Conservation (phyloP, 1,284 basidiomycete species). For the Pseudozyma flocculosa region DNA sequence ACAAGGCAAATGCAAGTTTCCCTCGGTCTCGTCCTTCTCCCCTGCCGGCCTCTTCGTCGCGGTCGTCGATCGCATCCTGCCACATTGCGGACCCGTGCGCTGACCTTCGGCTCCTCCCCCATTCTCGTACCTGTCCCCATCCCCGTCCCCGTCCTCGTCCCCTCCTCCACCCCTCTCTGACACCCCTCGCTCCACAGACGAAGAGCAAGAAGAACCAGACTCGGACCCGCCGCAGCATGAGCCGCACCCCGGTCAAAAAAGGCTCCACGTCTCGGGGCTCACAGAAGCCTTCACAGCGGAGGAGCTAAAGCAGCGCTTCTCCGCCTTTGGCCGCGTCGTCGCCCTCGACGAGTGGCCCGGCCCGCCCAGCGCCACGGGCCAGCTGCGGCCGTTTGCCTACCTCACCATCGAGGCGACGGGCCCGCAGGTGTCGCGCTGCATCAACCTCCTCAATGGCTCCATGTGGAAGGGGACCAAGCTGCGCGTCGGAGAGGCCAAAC, state of each 20-base stretch:
- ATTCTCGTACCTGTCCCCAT: no score
- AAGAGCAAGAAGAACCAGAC: slow-evolving; percentile 1
- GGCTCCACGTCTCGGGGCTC: slow-evolving; percentile 51
- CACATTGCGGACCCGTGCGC: not conserved
- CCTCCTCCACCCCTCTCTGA: not conserved
- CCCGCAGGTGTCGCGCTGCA: slow-evolving; percentile 32
- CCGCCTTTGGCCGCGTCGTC: slow-evolving; percentile 41
- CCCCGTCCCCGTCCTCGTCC: not conserved
- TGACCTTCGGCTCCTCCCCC: not conserved
- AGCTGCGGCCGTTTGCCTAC: slow-evolving; percentile 38
- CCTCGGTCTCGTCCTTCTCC: slow-evolving; percentile 14
- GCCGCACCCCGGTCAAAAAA: slow-evolving; percentile 15
- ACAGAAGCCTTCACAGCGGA: slow-evolving; percentile 38
- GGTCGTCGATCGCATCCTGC: not conserved
- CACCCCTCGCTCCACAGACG: not conserved
- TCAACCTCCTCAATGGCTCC: slow-evolving; percentile 44
- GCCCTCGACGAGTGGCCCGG: slow-evolving; percentile 35
- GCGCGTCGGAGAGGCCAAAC: slow-evolving; percentile 47
- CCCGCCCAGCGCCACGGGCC: slow-evolving; percentile 33
- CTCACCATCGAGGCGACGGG: slow-evolving; percentile 37
- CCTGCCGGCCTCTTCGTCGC: not conserved
- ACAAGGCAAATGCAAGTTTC: slow-evolving; percentile 36
- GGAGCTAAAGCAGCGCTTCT: slow-evolving; percentile 39
- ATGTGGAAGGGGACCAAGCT: slow-evolving; percentile 53
- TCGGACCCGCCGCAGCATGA: slow-evolving; percentile 1